Evolutionary conservation across 257 asterid genomes (phyloP), one percentile per base, ranked within the genome.

Genomic region (Cordia subcordata): DNA sequence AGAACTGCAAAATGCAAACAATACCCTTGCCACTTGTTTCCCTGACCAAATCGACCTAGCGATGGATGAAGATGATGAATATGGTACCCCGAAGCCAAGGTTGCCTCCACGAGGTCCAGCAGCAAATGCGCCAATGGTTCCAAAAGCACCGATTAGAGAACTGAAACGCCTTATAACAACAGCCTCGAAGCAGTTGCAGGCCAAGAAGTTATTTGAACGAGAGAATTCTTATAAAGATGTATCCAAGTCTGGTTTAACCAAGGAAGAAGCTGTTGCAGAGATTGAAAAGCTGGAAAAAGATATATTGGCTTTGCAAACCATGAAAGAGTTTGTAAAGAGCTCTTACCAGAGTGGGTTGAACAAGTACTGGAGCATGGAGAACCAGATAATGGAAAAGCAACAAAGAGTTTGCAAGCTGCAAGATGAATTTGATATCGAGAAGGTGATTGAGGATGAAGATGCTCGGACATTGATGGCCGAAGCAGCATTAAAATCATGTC

Each of bases 401-500:
- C 85, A 80, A 13, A 88, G 70, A 60, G 87, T 88, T n/a, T 57
- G 82, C 58, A 49, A 46, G 13, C 58, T 92, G 77, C 85, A 82
- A 65, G 95, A 86, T 33, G 99, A 92, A 61, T 85, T 79, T 49
- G 80, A 81, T 0, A 78, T 77, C 1, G 82, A 71, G 14, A 67
- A 42, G 0, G 86, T 77, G 13, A 85, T 88, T 11, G 96, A 88
- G 52, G 96, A 86, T 46, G 62, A 74, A 8, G 96, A 86, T 61
- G 96, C 99, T 1, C 78, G 96, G 1, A 77, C 77, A 0, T 54
- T 92, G 57, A 88, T 92, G 96, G 90, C 99, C 6, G 95, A 83
- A 79, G 77, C 96, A 0, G 96, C 97, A 0, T 67, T 92, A 5
- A 84, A 75, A 61, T 84, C 96, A 0, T 88, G 97, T 50, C 87